A percentile compares a stretch with the other conserved stretches of the same genome.
phyloP scores from a whole-genome alignment of 2,329 filamentous ascomycete genomes.

The Trichoderma sp. region DNA sequence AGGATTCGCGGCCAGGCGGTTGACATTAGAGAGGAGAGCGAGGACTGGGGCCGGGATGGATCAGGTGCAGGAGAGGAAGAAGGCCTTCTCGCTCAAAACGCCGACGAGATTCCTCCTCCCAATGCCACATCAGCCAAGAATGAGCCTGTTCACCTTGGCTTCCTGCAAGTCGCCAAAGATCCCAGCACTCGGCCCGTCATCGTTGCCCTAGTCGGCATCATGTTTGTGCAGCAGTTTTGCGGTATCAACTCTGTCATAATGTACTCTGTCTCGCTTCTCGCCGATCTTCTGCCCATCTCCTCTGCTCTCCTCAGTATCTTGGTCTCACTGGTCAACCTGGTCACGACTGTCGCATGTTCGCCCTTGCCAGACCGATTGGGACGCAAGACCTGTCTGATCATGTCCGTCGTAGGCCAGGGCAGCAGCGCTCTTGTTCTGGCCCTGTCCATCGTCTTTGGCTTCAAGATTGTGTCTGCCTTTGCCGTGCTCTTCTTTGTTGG shows the following conservation, averaged over 20 bases:
- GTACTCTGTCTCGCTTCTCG: conserved; percentile 91
- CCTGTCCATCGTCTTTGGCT: conserved; percentile 70
- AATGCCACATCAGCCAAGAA: conserved; percentile 18
- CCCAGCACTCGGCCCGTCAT: conserved; percentile 69
- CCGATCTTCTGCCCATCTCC: conserved; percentile 74
- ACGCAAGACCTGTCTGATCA: conserved; percentile 78
- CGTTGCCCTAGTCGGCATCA: conserved; percentile 81
- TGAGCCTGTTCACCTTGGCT: conserved; percentile 50
- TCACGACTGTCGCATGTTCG: conserved; percentile 77
- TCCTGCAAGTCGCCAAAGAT: conserved; percentile 65
- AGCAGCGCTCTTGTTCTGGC: conserved; percentile 73
- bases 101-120: conserved; percentile 16
- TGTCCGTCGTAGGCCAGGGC: conserved; percentile 84
- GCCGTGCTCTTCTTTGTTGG: conserved; percentile 83
- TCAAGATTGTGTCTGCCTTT: conserved; percentile 75
- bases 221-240: conserved; percentile 89
- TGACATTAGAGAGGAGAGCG: conserved; percentile 72
- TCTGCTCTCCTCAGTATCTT: conserved; percentile 82
- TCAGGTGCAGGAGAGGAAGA: conserved; percentile 61
- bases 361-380: conserved; percentile 85
- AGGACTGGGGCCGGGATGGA: conserved; percentile 53
- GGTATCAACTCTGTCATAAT: conserved; percentile 98
- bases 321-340: conserved; percentile 82
- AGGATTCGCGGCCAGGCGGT: conserved; percentile 68
- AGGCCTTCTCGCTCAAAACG: conserved; percentile 55